These are phyloP conservation scores for Adenanthera pavonina DNA, from an alignment of 306 rosid species.

Conservation along the genomic window DNA sequence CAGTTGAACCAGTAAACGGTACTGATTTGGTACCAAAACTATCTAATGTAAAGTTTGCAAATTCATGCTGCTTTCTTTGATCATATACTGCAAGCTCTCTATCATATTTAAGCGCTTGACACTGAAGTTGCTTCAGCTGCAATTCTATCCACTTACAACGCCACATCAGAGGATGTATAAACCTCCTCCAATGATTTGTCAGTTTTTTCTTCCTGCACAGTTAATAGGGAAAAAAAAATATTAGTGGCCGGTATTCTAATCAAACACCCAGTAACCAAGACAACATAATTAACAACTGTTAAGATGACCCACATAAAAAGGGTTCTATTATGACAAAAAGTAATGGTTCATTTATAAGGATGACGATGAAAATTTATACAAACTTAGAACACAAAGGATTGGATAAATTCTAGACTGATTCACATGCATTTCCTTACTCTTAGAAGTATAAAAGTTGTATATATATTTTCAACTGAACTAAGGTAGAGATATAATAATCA, in stretches of 20 bases:
- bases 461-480: neutral
- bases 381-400: neutral
- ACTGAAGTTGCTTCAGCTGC: constrained; percentile 63
- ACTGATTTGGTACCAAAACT: constrained; percentile 57
- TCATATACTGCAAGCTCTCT: constrained; percentile 57
- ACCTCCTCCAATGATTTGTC: constrained; percentile 81
- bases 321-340: constrained; percentile 20
- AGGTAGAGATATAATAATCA: neutral
- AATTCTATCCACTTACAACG: constrained; percentile 90
- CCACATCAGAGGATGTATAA: constrained; percentile 72
- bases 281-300: constrained; percentile 4
- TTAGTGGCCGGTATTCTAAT: constrained; percentile 13
- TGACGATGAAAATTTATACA: neutral
- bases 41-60: constrained; percentile 46
- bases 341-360: neutral
- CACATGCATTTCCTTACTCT: neutral
- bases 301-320: neutral
- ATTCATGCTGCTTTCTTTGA: constrained; percentile 51
- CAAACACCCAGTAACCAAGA: constrained; percentile 16
- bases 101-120: constrained; percentile 59
- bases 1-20: constrained; percentile 53
- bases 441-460: neutral
- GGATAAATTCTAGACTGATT: neutral
- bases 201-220: constrained; percentile 69
- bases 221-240: constrained; percentile 31